Percentiles rank a stretch among this genome's conserved stretches.
These are phyloP conservation scores for Groenewaldozyma sp. DNA, from an alignment of 1,139 yeast genomes.

Conservation along the genomic window DNA sequence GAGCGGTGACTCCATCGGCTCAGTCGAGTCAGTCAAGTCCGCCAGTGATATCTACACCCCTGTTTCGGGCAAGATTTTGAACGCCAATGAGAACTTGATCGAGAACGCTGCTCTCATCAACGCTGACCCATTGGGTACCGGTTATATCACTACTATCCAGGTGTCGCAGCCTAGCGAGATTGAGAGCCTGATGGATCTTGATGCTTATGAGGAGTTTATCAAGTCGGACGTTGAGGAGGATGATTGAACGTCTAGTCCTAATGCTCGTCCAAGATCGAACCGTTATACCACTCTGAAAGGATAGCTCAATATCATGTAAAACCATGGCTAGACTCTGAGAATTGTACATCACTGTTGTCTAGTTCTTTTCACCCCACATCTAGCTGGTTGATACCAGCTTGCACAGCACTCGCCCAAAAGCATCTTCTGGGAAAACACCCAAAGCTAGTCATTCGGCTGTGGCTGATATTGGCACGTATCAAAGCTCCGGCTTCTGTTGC, in stretches of 20 bases:
- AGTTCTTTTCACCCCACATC: no score
- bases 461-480: no score
- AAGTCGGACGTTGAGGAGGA: slow-evolving; percentile 22
- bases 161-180: slow-evolving; percentile 36
- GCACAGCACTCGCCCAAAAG: no score
- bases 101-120: slow-evolving; percentile 72
- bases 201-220: slow-evolving; percentile 57
- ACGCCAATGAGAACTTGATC: slow-evolving; percentile 57
- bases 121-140: slow-evolving; percentile 84
- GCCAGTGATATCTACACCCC: slow-evolving; percentile 94
- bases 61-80: slow-evolving; percentile 66
- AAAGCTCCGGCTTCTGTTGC: no score
- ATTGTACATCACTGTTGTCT: slow-evolving; percentile 1
- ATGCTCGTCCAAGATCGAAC: no score
- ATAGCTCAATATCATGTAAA: no score
- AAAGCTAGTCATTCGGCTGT: no score
- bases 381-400: no score
- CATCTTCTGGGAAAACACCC: no score
- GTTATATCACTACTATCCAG: slow-evolving; percentile 82
- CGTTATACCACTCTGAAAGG: no score
- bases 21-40: slow-evolving; percentile 90
- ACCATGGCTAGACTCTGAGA: no score
- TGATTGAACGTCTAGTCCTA: no score
- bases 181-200: slow-evolving; percentile 42
- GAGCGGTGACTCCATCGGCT: slow-evolving; percentile 78